Conservation (phyloP, 805 yeast genomes). For the Candida michaelii region DNA sequence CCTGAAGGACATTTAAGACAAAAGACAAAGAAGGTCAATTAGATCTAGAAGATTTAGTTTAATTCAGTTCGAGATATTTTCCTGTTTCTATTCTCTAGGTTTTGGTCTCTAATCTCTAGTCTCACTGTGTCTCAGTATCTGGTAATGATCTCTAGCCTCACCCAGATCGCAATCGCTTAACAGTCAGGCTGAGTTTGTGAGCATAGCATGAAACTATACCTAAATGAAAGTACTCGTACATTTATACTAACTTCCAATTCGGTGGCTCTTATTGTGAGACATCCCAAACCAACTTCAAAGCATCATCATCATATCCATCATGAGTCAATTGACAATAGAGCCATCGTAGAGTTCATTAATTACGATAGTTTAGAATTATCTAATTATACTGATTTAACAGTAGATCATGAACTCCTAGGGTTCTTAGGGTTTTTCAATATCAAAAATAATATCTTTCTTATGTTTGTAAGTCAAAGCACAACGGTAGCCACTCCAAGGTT, state of each 20-base stretch:
- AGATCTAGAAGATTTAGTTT: not conserved
- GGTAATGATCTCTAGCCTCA: not conserved
- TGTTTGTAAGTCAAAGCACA: slow-evolving; percentile 53
- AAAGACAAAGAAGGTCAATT: slow-evolving; percentile 26
- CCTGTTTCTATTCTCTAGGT: no score
- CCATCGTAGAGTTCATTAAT: slow-evolving; percentile 54
- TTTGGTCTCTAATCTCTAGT: no score
- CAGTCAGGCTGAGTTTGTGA: no score
- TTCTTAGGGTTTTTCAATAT: slow-evolving; percentile 60
- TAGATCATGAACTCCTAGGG: slow-evolving; percentile 44
- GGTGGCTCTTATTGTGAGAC: slow-evolving; percentile 60
- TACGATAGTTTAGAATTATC: slow-evolving; percentile 36
- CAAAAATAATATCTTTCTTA: slow-evolving; percentile 55
- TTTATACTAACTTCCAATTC: slow-evolving; percentile 62
- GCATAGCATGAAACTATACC: slow-evolving; percentile 66
- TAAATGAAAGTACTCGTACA: slow-evolving; percentile 66
- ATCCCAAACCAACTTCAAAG: slow-evolving; percentile 34
- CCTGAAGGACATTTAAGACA: slow-evolving; percentile 53
- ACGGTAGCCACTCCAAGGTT: slow-evolving; percentile 62
- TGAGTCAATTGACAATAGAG: slow-evolving; percentile 22
- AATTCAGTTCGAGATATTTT: no score
- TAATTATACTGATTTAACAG: slow-evolving; percentile 45
- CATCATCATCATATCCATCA: slow-evolving; percentile 8
- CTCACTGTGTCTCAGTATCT: not conserved
- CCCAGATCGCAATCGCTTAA: no score